These are phyloP conservation scores for Phytophthora fragariaefolia DNA, from an alignment of 352 stramenopile genomes.

Conservation along the genomic window DNA sequence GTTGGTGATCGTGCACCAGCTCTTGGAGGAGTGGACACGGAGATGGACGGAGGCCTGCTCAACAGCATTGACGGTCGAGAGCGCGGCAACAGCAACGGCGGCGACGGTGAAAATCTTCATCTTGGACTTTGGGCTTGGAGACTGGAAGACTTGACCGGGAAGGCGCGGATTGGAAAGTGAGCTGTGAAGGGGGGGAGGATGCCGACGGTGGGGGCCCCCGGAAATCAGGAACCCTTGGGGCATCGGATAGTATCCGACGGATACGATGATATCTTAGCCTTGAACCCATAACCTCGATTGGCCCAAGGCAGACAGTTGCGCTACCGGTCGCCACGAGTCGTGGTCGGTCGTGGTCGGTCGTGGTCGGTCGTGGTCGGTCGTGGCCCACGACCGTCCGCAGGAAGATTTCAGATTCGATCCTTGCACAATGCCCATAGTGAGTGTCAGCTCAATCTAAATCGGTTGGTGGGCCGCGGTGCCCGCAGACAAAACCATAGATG, in stretches of 20 bases:
- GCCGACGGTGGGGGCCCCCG: neutral
- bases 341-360: no score
- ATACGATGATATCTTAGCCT: neutral
- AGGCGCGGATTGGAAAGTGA: constrained; percentile 7
- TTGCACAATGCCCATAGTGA: no score
- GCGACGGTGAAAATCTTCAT: constrained; percentile 14
- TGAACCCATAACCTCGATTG: neutral
- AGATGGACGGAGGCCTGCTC: constrained; percentile 10
- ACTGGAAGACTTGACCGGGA: neutral
- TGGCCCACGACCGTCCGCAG: no score
- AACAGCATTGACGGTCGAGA: constrained; percentile 3
- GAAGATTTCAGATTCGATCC: no score
- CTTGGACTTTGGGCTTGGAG: neutral
- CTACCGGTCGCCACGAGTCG: neutral
- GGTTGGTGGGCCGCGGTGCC: no score
- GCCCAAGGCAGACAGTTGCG: neutral
- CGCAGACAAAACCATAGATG: no score
- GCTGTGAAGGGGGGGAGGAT: neutral
- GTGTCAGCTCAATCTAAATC: no score
- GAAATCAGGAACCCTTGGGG: neutral
- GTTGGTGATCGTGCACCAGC: constrained; percentile 12
- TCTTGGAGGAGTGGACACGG: constrained; percentile 1
- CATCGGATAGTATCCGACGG: neutral
- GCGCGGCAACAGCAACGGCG: neutral
- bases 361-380: no score